These are phyloP conservation scores for Eruca vesicaria DNA, from an alignment of 441 rosid species.

Conservation along the genomic window DNA sequence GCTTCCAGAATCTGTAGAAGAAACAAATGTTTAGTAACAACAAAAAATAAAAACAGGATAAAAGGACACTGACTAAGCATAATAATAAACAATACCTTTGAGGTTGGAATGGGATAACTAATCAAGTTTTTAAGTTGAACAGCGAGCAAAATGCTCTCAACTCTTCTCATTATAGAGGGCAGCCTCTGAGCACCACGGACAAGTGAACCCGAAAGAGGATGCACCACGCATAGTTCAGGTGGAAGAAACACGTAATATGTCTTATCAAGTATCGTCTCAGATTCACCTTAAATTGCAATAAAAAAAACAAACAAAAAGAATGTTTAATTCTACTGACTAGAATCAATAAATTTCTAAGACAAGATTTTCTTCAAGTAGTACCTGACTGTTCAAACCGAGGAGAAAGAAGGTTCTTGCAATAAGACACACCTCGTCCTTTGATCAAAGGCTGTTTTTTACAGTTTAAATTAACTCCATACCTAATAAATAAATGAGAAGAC, in stretches of 20 bases:
- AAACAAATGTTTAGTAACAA: neutral
- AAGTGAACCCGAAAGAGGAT: slow-evolving; percentile 97
- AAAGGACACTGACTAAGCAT: neutral
- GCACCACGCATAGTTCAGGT: slow-evolving; percentile 89
- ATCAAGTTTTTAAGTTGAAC: slow-evolving; percentile 79
- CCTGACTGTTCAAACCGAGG: slow-evolving; percentile 95
- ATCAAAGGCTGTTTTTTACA: slow-evolving; percentile 80
- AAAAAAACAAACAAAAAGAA: neutral
- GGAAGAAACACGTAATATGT: slow-evolving; percentile 97
- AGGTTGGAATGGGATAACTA: slow-evolving; percentile 69
- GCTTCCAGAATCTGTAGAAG: slow-evolving; percentile 86
- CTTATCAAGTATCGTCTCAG: slow-evolving; percentile 79
- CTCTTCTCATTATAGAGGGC: slow-evolving; percentile 99
- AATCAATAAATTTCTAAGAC: neutral
- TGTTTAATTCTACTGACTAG: slow-evolving; percentile 18
- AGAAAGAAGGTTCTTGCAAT: slow-evolving; percentile 95
- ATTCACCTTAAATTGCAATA: slow-evolving; percentile 56
- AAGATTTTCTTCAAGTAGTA: slow-evolving; percentile 38
- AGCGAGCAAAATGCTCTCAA: slow-evolving; percentile 98
- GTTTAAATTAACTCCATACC: slow-evolving; percentile 93
- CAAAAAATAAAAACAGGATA: neutral
- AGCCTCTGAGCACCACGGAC: slow-evolving; percentile 98
- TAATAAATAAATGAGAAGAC: slow-evolving; percentile 41
- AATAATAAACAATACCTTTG: slow-evolving; percentile 51
- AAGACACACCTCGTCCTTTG: slow-evolving; percentile 98